Conservation (phyloP, 2,329 filamentous ascomycete species). For the Colletotrichum orchidophilum region DNA sequence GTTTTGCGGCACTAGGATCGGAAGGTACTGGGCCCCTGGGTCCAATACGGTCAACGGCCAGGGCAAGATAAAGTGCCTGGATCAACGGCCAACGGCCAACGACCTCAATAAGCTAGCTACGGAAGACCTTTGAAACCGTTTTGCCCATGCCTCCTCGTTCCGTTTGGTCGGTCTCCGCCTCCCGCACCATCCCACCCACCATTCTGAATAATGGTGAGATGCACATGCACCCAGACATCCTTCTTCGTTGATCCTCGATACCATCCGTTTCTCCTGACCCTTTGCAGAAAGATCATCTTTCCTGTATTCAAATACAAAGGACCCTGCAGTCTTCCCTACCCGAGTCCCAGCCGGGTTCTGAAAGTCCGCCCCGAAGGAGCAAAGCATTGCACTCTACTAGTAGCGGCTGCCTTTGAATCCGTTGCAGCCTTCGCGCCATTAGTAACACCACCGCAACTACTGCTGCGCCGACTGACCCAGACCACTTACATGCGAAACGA, state of each 20-base stretch:
- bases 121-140: slow-evolving; percentile 6
- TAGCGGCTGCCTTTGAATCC: background rate
- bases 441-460: background rate
- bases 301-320: background rate
- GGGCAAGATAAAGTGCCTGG: background rate
- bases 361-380: background rate
- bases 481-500: background rate
- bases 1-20: background rate
- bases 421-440: background rate
- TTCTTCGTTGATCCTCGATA: slow-evolving; percentile 1
- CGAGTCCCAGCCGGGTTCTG: background rate
- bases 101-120: background rate
- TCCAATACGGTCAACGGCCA: background rate
- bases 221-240: background rate
- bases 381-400: background rate
- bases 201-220: background rate
- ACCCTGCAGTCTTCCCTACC: background rate
- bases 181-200: background rate
- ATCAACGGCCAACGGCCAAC: background rate
- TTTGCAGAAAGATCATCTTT: background rate
- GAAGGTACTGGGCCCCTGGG: background rate
- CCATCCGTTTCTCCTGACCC: background rate
- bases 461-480: background rate
- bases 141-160: background rate
- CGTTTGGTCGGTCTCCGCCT: background rate